phyloP scores from a whole-genome alignment of 306 rosid genomes.

The Begonia masoniana region DNA sequence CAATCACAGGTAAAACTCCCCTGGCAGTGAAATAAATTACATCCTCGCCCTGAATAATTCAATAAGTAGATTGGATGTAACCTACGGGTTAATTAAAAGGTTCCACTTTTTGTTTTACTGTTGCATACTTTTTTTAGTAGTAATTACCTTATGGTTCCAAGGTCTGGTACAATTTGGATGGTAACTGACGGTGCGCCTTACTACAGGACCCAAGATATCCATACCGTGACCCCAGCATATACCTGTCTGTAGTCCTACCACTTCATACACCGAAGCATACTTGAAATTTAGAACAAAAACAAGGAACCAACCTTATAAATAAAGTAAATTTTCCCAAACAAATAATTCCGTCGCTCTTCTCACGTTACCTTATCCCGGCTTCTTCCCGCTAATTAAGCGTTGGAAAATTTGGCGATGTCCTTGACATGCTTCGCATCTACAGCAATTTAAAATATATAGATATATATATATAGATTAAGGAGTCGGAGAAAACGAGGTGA shows the following conservation, averaged over 20 bases:
- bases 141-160: constrained; percentile 36
- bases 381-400: no score
- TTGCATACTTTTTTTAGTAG: neutral
- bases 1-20: constrained; percentile 71
- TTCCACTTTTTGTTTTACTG: neutral
- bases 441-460: no score
- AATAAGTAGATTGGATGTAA: no score
- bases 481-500: no score
- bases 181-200: constrained; percentile 16
- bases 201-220: constrained; percentile 72
- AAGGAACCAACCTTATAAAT: neutral
- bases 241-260: constrained; percentile 86
- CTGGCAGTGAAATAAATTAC: constrained; percentile 79
- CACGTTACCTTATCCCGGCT: constrained; percentile 75
- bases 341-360: constrained; percentile 1
- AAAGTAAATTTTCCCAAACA: neutral
- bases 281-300: neutral
- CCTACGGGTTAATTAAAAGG: neutral
- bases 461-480: no score
- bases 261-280: constrained; percentile 47
- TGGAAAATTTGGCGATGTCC: constrained; percentile 41
- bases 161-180: constrained; percentile 45
- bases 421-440: constrained; percentile 74
- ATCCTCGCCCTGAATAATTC: constrained; percentile 72
- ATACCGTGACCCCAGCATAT: constrained; percentile 98